Conservation (phyloP, 805 yeast species). For the Candida hungchunana region DNA sequence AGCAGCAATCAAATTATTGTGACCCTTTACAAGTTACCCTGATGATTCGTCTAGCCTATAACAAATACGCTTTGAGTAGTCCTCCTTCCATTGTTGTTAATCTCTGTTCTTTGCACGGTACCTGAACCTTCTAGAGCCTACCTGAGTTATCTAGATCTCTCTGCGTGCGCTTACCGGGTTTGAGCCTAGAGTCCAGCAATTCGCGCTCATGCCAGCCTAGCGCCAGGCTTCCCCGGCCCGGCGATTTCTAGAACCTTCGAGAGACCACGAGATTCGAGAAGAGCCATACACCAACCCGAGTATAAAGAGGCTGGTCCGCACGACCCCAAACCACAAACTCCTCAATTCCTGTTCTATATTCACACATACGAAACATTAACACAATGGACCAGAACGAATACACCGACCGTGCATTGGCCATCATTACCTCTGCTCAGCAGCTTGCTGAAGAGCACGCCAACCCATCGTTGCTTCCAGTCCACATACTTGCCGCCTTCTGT, state of each 20-base stretch:
- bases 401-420: slow-evolving; percentile 87
- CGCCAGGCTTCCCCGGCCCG: not conserved
- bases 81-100: no score
- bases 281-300: no score
- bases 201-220: no score
- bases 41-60: no score
- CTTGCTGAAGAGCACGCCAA: slow-evolving; percentile 83
- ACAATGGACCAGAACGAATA: slow-evolving; percentile 59
- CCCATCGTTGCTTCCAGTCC: slow-evolving; percentile 82
- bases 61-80: no score
- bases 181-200: no score
- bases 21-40: no score
- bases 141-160: not conserved
- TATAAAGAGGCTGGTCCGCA: not conserved
- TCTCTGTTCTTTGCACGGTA: no score
- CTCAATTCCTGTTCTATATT: not conserved
- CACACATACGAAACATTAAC: slow-evolving; percentile 1
- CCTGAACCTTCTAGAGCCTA: no score
- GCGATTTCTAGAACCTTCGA: slow-evolving; percentile 1
- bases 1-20: no score
- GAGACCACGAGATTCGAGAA: not conserved
- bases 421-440: slow-evolving; percentile 74
- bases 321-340: not conserved
- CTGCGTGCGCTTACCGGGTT: slow-evolving; percentile 1
- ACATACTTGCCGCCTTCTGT: slow-evolving; percentile 87